These are phyloP conservation scores for Gnomoniopsis sp. DNA, from an alignment of 2,329 filamentous ascomycete species.

Conservation along the genomic window DNA sequence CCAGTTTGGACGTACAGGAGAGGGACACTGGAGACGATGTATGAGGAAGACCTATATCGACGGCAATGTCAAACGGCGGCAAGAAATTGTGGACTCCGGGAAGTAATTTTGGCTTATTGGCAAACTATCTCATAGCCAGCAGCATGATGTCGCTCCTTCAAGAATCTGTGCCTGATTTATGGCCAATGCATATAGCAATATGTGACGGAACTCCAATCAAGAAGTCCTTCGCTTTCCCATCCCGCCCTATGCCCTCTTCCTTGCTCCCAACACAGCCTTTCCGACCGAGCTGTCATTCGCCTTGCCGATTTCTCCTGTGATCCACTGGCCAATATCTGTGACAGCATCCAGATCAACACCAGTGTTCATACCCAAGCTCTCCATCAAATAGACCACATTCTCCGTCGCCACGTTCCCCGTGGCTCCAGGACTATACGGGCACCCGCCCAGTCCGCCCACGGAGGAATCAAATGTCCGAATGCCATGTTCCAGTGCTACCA, in stretches of 20 bases:
- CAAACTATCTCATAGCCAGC: too few relatives aligned
- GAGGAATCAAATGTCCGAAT: conserved; percentile 76
- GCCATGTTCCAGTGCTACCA: conserved; percentile 73
- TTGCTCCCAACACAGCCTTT: conserved; percentile 56
- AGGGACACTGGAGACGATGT: too few relatives aligned
- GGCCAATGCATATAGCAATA: not conserved
- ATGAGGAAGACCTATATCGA: too few relatives aligned
- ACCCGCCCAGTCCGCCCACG: conserved; percentile 78
- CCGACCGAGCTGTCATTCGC: conserved; percentile 65
- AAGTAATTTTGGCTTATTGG: too few relatives aligned
- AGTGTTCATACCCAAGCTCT: conserved; percentile 70
- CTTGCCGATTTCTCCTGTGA: conserved; percentile 60
- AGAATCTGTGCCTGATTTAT: not conserved
- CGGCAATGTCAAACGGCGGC: too few relatives aligned
- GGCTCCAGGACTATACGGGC: conserved; percentile 80
- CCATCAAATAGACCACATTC: conserved; percentile 75
- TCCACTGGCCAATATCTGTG: conserved; percentile 69
- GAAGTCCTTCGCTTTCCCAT: too few relatives aligned
- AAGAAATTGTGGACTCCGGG: too few relatives aligned
- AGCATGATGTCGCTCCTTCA: too few relatives aligned
- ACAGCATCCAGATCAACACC: conserved; percentile 68
- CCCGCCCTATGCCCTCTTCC: conserved; percentile 23
- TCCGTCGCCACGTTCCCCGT: conserved; percentile 86
- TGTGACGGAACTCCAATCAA: not conserved
- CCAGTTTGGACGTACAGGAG: too few relatives aligned